Evolutionary conservation across 2,329 filamentous ascomycete genomes (phyloP), one percentile per base, ranked within the genome.

Genomic region (Penicillium sp.): DNA sequence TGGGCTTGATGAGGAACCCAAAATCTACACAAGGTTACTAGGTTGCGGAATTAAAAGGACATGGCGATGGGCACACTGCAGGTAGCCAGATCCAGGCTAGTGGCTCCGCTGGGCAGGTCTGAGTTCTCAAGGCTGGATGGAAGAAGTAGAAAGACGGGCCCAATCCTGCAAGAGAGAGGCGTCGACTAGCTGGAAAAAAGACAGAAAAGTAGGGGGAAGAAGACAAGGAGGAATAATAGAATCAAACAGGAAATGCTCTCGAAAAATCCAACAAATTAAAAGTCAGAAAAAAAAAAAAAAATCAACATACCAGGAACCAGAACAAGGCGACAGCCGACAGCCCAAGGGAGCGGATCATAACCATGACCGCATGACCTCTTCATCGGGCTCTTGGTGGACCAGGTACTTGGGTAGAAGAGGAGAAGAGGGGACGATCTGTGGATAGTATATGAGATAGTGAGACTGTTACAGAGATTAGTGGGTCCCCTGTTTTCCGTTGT

Each of bases 391-490:
- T 50, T 48, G 42, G 49, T 39, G 34, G 50, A 58, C 59, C 58
- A 48, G 47, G 55, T 61, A 59, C 55, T 59, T 62, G 60, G 61
- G 58, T 58, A 61, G 54, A 52, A 51, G 59, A 22, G 50, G 14
- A 5, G 7, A 20, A 31, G 14, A 17, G 17, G 22, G 20, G 4
- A 20, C 20, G 20, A 20, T 20, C 20, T 12, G 10, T 14, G 38
- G 37, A 20, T 20, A 20, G 17, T 49, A 35, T 20, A 37, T 35
- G 48, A 25, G n/a, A 31, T 50, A 22, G 15, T 31, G 43, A 28
- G 25, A 47, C 43, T 47, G 31, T 47, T n/a, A n/a, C 22, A 31
- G 28, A 8, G 28, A 1, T 7, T 6, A 31, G 28, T 31, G 20
- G 20, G 20, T 20, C 20, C 20, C 20, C 20, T 1, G 20, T 20